Conservation (phyloP, 352 stramenopile genomes). For the Pythium sp. region DNA sequence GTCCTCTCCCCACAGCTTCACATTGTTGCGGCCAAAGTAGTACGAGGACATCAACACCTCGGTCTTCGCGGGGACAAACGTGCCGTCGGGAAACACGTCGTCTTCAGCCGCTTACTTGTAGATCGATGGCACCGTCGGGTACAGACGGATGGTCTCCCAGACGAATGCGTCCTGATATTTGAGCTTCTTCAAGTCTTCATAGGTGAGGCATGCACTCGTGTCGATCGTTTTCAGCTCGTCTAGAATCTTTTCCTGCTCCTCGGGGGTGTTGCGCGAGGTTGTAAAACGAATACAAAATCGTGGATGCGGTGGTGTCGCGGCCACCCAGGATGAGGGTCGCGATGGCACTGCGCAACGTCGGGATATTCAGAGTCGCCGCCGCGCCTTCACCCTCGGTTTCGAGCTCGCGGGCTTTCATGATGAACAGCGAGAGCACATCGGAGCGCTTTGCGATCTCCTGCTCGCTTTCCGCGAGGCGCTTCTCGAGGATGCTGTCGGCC, state of each 20-base stretch:
- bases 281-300: too few species aligned
- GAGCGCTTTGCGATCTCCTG: constrained; percentile 15
- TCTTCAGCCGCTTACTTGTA: constrained; percentile 33
- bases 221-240: too few species aligned
- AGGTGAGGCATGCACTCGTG: constrained; percentile 11
- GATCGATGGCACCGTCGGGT: constrained; percentile 67
- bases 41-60: constrained; percentile 69
- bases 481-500: background rate
- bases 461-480: background rate
- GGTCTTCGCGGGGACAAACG: constrained; percentile 41
- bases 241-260: too few species aligned
- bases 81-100: constrained; percentile 14
- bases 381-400: too few species aligned
- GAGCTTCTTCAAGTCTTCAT: constrained; percentile 56
- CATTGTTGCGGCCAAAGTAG: constrained; percentile 13
- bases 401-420: too few species aligned
- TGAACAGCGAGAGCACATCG: too few species aligned
- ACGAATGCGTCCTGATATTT: constrained; percentile 69
- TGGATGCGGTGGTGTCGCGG: too few species aligned
- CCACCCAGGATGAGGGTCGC: too few species aligned
- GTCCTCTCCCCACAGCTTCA: constrained; percentile 10
- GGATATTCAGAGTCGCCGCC: too few species aligned
- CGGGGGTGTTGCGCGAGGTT: too few species aligned
- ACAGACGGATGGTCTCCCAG: constrained; percentile 69
- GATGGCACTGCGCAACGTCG: too few species aligned